phyloP scores from a whole-genome alignment of 1,284 basidiomycete species.

The Ganoderma sinense region DNA sequence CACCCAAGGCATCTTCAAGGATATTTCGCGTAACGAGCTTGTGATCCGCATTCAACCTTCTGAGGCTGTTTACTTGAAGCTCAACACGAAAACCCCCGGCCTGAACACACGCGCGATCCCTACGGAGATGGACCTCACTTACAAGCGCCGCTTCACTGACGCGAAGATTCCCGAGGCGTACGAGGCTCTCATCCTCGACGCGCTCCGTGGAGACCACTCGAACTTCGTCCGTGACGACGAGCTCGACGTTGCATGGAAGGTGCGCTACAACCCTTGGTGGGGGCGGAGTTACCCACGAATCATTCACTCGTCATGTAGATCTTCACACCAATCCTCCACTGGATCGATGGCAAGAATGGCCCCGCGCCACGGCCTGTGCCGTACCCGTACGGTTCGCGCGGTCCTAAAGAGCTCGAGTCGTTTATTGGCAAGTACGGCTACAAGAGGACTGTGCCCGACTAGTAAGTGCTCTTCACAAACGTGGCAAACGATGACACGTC shows the following conservation, averaged over 20 bases:
- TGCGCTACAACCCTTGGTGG: conserved; percentile 39
- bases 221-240: conserved; percentile 97
- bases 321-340: conserved; percentile 94
- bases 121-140: conserved; percentile 96
- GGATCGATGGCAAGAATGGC: conserved; percentile 84
- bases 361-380: conserved; percentile 71
- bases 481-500: not conserved
- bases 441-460: conserved; percentile 71
- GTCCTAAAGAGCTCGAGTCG: conserved; percentile 83
- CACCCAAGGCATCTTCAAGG: conserved; percentile 93
- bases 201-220: conserved; percentile 88
- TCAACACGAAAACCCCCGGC: conserved; percentile 94
- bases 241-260: conserved; percentile 95
- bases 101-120: conserved; percentile 89
- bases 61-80: conserved; percentile 94
- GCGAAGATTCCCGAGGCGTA: conserved; percentile 94
- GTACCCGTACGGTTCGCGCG: conserved; percentile 93
- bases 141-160: conserved; percentile 92
- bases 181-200: conserved; percentile 91
- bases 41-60: conserved; percentile 95
- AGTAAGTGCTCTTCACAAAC: conserved; percentile 60
- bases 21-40: conserved; percentile 94
- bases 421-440: conserved; percentile 85
- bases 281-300: not conserved
- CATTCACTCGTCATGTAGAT: conserved; percentile 58